Conservation (phyloP, 345 rosid genomes). For the Gossypium herbaceum region DNA sequence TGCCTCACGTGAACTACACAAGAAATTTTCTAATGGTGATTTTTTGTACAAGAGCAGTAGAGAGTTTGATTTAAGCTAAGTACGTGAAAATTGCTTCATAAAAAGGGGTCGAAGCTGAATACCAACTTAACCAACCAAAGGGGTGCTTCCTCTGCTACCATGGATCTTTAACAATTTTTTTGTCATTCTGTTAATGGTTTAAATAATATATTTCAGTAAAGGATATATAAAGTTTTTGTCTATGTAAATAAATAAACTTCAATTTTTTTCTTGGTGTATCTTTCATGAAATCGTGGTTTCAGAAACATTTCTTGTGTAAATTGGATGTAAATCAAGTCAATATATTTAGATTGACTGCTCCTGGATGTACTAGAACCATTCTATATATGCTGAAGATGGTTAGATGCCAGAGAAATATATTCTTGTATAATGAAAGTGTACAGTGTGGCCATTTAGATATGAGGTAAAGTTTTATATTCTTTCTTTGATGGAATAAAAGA, state of each 20-base stretch:
- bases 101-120: background rate
- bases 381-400: constrained; percentile 1
- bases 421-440: background rate
- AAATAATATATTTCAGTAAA: background rate
- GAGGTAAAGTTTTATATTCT: background rate
- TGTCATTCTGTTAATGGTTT: background rate
- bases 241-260: background rate
- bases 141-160: background rate
- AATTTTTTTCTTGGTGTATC: background rate
- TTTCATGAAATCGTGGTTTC: background rate
- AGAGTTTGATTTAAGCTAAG: background rate
- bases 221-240: background rate
- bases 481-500: background rate
- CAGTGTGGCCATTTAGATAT: background rate
- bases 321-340: background rate
- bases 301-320: background rate
- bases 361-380: constrained; percentile 9
- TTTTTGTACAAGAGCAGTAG: background rate
- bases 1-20: background rate
- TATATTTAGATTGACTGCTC: background rate
- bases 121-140: background rate
- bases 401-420: background rate
- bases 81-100: background rate
- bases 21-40: background rate
- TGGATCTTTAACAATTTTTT: background rate